A percentile compares a stretch with the other conserved stretches of the same genome.
Conservation (phyloP, 208 protist species). For the Endotrypanum monterogeii region DNA sequence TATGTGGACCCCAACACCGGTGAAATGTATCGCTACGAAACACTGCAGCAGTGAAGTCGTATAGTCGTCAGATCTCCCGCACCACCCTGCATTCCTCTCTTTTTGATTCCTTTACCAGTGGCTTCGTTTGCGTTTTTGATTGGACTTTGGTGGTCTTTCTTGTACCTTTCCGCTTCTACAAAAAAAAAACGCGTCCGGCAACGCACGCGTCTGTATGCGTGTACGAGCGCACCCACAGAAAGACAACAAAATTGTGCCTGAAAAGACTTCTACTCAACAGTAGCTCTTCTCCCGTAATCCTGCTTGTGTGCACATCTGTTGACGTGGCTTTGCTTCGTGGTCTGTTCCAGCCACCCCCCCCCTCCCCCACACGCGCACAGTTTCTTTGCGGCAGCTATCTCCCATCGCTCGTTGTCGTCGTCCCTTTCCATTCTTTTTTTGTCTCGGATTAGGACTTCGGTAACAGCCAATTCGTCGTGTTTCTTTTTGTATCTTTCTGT, state of each 20-base stretch:
- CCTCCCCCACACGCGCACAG: too few relatives aligned
- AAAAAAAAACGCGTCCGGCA: background rate
- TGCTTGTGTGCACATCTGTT: background rate
- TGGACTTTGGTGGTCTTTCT: background rate
- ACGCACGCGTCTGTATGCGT: background rate
- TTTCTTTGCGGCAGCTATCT: too few relatives aligned
- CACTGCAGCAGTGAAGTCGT: background rate
- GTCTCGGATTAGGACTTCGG: too few relatives aligned
- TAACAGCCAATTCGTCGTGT: too few relatives aligned
- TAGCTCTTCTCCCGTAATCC: background rate
- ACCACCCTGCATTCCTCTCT: background rate
- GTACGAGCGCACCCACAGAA: background rate
- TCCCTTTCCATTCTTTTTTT: background rate
- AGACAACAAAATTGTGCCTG: background rate
- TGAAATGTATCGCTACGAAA: conserved; percentile 25
- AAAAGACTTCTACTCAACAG: background rate
- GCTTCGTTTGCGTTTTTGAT: background rate
- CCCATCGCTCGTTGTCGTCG: background rate
- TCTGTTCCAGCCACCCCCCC: too few relatives aligned
- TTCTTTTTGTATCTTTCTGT: too few relatives aligned
- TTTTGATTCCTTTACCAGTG: background rate
- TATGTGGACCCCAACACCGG: conserved; percentile 26
- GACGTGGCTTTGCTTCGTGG: too few relatives aligned
- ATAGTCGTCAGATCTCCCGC: background rate
- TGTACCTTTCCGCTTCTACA: background rate